Base-by-base conservation (phyloP, 768 basidiomycete species). In the Russula griseocarnosa region DNA sequence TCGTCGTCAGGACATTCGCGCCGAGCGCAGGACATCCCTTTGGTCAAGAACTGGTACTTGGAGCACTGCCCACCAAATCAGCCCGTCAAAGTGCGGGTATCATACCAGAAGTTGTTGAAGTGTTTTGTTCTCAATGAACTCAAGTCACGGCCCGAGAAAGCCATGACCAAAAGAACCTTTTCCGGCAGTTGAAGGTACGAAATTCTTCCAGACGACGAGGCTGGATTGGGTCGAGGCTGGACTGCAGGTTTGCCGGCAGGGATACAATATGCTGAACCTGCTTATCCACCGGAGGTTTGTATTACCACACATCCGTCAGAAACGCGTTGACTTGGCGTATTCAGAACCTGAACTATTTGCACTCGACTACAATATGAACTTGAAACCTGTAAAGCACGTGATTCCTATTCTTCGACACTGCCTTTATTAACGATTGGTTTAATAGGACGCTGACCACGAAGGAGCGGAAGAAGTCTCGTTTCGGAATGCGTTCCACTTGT, bases 221-320 rank as follows among this genome's bases (percentile, higher is more conserved):
- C 77, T 99, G 69, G 97, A 99, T 75, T 99, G 97, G 97, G 96
- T 99, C 42, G 97, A 99, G 75, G 97, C 96, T 3, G 97, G 97
- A 69, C 77, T 99, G 65, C 97, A 99, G 76, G 96, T 99, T 58
- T 98, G 96, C 79, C 81, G 97, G 68, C 97, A 99, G 74, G 97
- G 97, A 46, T 99, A 97, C 79, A 99, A 98, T 78, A 99, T 99
- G 97, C 79, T 99, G 67, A 99, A 99, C 76, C 79, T 99, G 34
- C 82, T 99, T 66, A 99, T 99, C 69, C 97, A 99, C 77, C 94
- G 97, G 75, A 99, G 85, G 89, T 87, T 63, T 51, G 73, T 70
- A 8, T 24, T 30, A 42, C 20, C 42, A 34, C 26, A 28, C 36
- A 16, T 5, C 22, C 46, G 36, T 46, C 28, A 44, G 50, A 52